A percentile compares a stretch with the other conserved stretches of the same genome.
Conservation (phyloP, 2,329 filamentous ascomycete genomes). For the Aspergillus alliaceus region DNA sequence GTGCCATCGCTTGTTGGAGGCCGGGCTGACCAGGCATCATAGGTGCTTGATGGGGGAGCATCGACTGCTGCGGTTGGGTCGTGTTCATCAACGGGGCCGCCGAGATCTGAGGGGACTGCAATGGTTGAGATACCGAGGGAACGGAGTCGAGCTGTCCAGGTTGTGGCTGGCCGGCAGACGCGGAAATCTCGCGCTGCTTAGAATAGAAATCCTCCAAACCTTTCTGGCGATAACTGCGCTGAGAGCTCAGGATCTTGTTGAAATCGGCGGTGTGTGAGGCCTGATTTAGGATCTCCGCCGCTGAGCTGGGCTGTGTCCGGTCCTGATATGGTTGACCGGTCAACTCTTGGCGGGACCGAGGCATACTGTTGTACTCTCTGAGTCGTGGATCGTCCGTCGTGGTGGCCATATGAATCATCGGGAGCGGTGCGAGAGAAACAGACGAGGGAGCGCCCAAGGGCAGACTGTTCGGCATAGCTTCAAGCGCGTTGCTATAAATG, state of each 20-base stretch:
- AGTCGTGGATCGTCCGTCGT: slow-evolving; percentile 75
- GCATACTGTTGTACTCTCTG: slow-evolving; percentile 79
- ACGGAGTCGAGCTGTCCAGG: slow-evolving; percentile 33
- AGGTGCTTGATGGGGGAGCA: slow-evolving; percentile 44
- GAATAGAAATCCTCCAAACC: slow-evolving; percentile 82
- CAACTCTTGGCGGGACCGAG: slow-evolving; percentile 85
- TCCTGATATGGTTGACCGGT: slow-evolving; percentile 86
- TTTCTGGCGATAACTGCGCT: slow-evolving; percentile 74
- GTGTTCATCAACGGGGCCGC: slow-evolving; percentile 35
- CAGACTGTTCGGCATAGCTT: slow-evolving; percentile 66
- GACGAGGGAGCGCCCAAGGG: slow-evolving; percentile 66
- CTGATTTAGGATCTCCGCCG: slow-evolving; percentile 79
- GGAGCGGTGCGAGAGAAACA: slow-evolving; percentile 69
- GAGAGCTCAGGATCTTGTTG: slow-evolving; percentile 79
- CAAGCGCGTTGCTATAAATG: slow-evolving; percentile 78
- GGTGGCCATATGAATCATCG: slow-evolving; percentile 79
- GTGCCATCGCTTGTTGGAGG: slow-evolving; percentile 64
- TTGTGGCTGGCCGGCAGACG: slow-evolving; percentile 40
- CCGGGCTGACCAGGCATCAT: slow-evolving; percentile 54
- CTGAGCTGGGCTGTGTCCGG: slow-evolving; percentile 71
- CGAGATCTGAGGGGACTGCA: slow-evolving; percentile 40
- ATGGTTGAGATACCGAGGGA: slow-evolving; percentile 37
- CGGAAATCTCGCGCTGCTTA: slow-evolving; percentile 75
- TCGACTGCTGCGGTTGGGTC: slow-evolving; percentile 34
- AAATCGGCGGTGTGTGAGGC: slow-evolving; percentile 87